Conservation (phyloP, 768 basidiomycete genomes). For the Trametes cingulata region DNA sequence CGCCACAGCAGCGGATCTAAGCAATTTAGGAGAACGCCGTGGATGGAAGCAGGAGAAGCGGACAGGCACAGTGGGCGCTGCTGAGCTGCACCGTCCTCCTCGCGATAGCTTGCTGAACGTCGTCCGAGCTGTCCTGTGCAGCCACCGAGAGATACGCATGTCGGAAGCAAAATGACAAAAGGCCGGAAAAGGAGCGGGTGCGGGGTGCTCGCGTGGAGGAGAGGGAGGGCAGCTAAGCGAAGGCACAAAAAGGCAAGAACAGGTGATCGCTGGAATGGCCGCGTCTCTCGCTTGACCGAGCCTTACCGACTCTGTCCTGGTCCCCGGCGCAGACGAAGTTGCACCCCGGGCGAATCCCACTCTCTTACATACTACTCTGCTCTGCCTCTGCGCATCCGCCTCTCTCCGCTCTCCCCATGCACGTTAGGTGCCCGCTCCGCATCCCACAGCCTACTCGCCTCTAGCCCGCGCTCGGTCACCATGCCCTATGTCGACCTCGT, state of each 20-base stretch:
- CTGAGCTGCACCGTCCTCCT: not conserved
- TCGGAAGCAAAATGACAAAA: not conserved
- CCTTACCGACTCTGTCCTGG: not conserved
- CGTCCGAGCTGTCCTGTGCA: not conserved
- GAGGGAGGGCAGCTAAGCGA: slow-evolving; percentile 12
- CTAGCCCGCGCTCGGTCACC: slow-evolving; percentile 14
- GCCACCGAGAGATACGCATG: too few species aligned
- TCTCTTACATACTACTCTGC: not conserved
- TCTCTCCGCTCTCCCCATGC: slow-evolving; percentile 3
- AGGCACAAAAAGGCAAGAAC: slow-evolving; percentile 7
- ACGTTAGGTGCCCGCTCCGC: not conserved
- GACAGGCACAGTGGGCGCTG: slow-evolving; percentile 5
- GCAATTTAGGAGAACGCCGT: slow-evolving; percentile 14
- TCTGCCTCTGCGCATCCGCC: not conserved
- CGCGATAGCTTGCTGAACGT: not conserved
- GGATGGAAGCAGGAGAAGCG: not conserved
- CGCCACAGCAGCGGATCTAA: slow-evolving; percentile 14
- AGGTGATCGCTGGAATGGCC: slow-evolving; percentile 11
- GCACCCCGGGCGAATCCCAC: not conserved
- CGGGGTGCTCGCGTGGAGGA: not conserved
- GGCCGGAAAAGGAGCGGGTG: not conserved
- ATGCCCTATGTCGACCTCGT: slow-evolving; percentile 75
- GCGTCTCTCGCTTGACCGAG: not conserved
- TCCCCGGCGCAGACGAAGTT: not conserved
- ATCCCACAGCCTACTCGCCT: not conserved